A percentile compares a stretch with the other conserved stretches of the same genome.
These are phyloP conservation scores for Tagetes patula DNA, from an alignment of 129 eudicot genomes.

Conservation along the genomic window DNA sequence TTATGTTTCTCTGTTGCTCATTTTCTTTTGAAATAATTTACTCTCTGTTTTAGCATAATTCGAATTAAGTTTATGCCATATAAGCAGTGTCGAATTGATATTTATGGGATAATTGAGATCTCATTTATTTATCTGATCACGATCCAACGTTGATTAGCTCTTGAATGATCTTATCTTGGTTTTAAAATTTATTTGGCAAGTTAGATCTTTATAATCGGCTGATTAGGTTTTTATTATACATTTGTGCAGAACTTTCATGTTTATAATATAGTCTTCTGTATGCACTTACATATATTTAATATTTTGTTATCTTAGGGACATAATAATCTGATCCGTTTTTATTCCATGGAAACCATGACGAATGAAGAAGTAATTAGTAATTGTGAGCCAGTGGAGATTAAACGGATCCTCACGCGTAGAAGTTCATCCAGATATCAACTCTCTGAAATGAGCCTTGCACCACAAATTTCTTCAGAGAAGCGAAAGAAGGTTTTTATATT, in stretches of 20 bases:
- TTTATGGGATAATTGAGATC: slow-evolving; percentile 1
- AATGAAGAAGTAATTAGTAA: slow-evolving; percentile 32
- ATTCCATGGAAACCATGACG: slow-evolving; percentile 37
- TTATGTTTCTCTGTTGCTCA: slow-evolving; percentile 9
- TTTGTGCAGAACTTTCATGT: slow-evolving; percentile 6
- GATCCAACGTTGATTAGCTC: background rate
- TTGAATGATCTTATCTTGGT: slow-evolving; percentile 6
- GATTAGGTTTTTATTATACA: background rate
- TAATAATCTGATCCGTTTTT: slow-evolving; percentile 7
- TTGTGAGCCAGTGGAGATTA: slow-evolving; percentile 33
- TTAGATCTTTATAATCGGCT: background rate
- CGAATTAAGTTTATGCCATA: background rate
- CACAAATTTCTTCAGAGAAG: slow-evolving; percentile 33
- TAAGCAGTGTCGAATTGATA: slow-evolving; percentile 11
- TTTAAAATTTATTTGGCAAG: background rate
- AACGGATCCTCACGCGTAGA: slow-evolving; percentile 36
- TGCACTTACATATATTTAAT: background rate
- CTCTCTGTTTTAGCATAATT: slow-evolving; percentile 15
- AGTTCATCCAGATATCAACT: slow-evolving; percentile 33
- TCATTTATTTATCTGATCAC: background rate
- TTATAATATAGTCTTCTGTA: background rate
- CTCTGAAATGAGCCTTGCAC: slow-evolving; percentile 25
- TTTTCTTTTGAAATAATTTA: slow-evolving; percentile 18
- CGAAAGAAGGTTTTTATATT: slow-evolving; percentile 36
- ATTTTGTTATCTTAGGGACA: slow-evolving; percentile 15